phyloP scores from a whole-genome alignment of 495 filamentous ascomycete species.

The Geoglossum glabrum region DNA sequence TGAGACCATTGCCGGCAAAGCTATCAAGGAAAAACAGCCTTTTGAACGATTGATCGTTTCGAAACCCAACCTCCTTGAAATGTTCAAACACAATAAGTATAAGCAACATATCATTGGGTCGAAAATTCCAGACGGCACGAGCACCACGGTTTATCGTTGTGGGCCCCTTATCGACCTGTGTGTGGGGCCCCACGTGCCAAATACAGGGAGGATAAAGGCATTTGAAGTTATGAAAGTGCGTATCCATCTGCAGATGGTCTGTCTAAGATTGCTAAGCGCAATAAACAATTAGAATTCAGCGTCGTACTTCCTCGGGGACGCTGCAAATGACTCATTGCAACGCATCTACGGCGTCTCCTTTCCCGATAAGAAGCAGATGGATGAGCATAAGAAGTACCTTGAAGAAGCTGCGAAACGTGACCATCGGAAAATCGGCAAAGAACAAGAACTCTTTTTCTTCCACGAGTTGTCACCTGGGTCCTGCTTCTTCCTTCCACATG shows the following conservation, averaged over 20 bases:
- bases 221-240: conserved; percentile 74
- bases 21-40: conserved; percentile 89
- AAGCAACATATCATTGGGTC: conserved; percentile 93
- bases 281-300: conserved; percentile 50
- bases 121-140: conserved; percentile 70
- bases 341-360: conserved; percentile 93
- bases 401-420: conserved; percentile 94
- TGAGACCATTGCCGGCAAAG: conserved; percentile 49
- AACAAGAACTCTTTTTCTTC: conserved; percentile 96
- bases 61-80: conserved; percentile 78
- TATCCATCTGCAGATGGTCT: neutral
- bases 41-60: conserved; percentile 79
- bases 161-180: conserved; percentile 67
- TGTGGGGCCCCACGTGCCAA: conserved; percentile 67
- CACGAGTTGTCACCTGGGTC: conserved; percentile 78
- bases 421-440: conserved; percentile 73
- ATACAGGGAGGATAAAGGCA: conserved; percentile 78
- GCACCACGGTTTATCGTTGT: conserved; percentile 82
- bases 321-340: conserved; percentile 80
- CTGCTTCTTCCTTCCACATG: conserved; percentile 85
- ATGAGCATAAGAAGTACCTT: conserved; percentile 75
- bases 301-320: conserved; percentile 89
- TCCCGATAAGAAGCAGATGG: conserved; percentile 86
- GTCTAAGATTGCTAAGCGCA: conserved; percentile 6
- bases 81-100: conserved; percentile 92